These are phyloP conservation scores for Ophiostoma tasmaniense DNA, from an alignment of 2,329 filamentous ascomycete species.

Conservation along the genomic window DNA sequence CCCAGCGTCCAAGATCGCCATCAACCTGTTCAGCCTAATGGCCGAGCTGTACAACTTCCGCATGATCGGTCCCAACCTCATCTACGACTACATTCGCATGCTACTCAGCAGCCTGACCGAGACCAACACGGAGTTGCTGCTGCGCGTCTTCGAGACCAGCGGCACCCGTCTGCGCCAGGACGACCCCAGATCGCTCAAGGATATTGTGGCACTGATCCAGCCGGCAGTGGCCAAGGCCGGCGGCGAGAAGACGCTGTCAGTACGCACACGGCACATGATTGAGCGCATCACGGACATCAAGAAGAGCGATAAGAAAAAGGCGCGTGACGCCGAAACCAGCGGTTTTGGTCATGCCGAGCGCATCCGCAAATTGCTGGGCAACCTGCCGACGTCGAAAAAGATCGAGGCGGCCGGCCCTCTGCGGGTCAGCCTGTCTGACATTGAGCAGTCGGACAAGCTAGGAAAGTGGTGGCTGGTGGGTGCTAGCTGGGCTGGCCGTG, in stretches of 20 bases:
- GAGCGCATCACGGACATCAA: constrained; percentile 92
- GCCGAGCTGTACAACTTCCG: constrained; percentile 90
- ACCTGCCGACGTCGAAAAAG: constrained; percentile 53
- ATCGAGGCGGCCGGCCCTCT: constrained; percentile 73
- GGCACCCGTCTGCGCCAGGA: constrained; percentile 80
- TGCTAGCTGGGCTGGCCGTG: constrained; percentile 66
- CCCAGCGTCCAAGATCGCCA: constrained; percentile 47
- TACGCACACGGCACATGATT: constrained; percentile 94
- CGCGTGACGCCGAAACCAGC: constrained; percentile 39
- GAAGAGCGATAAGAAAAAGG: constrained; percentile 78
- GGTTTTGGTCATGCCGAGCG: constrained; percentile 73
- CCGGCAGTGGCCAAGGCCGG: constrained; percentile 54
- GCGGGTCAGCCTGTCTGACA: constrained; percentile 71
- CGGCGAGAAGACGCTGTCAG: constrained; percentile 64
- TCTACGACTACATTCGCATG: constrained; percentile 84
- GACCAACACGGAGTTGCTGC: constrained; percentile 76
- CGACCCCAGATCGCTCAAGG: constrained; percentile 78
- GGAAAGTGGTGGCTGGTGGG: constrained; percentile 99
- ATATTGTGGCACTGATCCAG: constrained; percentile 74
- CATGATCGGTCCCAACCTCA: constrained; percentile 68
- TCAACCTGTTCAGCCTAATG: constrained; percentile 74
- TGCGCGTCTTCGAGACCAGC: constrained; percentile 73
- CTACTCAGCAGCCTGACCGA: constrained; percentile 71
- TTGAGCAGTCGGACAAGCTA: constrained; percentile 72
- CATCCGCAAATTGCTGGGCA: constrained; percentile 81